phyloP scores from a whole-genome alignment of 306 rosid genomes.

The Ammopiptanthus mongolicus region DNA sequence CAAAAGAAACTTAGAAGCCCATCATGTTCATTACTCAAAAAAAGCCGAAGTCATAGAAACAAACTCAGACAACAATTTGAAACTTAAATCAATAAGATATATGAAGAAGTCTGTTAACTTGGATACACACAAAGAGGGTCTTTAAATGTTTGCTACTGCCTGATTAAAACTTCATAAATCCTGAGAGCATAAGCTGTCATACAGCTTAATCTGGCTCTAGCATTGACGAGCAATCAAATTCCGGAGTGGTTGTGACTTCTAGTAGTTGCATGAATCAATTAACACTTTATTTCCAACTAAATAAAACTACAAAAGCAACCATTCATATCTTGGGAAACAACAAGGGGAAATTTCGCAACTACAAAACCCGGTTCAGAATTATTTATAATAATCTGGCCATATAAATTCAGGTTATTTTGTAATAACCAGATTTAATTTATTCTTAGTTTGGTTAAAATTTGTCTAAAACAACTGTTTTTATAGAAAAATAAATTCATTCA shows the following conservation, averaged over 20 bases:
- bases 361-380: too few relatives aligned
- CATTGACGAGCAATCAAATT: constrained; percentile 19
- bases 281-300: background rate
- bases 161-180: background rate
- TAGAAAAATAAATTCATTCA: too few relatives aligned
- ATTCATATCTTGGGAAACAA: background rate
- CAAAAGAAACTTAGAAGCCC: background rate
- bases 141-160: background rate
- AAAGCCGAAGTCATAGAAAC: background rate
- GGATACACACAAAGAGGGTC: background rate
- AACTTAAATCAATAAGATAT: background rate
- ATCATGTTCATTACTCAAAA: background rate
- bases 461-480: too few relatives aligned
- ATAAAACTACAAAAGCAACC: background rate
- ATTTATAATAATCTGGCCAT: background rate
- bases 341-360: background rate
- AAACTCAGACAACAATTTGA: background rate
- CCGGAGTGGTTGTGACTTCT: background rate
- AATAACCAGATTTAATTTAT: too few relatives aligned
- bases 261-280: background rate
- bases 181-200: background rate
- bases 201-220: background rate
- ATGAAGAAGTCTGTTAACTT: background rate
- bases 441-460: background rate
- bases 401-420: too few relatives aligned